Evolutionary conservation across 2,329 filamentous ascomycete genomes (phyloP).

Genomic region (Chaetomiaceae sp.): DNA sequence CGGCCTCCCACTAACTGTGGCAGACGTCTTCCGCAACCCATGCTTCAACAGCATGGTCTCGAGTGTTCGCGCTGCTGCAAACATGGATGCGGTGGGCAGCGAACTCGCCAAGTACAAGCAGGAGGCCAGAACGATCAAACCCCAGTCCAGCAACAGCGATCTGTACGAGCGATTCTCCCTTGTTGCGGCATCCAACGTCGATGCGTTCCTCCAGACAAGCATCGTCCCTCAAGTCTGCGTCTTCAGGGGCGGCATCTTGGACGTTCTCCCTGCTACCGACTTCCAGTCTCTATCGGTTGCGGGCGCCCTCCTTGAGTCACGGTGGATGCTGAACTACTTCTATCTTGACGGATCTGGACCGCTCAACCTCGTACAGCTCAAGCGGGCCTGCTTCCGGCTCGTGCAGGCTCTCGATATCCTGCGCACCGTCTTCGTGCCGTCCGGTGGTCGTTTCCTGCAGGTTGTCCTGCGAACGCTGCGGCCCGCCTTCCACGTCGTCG

Average conservation of each 20-base stretch:
- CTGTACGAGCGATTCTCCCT: conserved; percentile 25
- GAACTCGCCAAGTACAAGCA: background rate
- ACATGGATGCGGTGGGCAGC: background rate
- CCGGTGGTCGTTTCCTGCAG: conserved; percentile 22
- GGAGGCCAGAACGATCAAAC: background rate
- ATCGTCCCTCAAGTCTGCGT: conserved; percentile 25
- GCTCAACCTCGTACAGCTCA: conserved; percentile 18
- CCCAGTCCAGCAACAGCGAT: background rate
- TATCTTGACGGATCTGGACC: conserved; percentile 22
- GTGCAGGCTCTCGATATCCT: conserved; percentile 25
- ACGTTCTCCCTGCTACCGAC: conserved; percentile 27
- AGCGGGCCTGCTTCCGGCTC: conserved; percentile 21
- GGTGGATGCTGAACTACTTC: conserved; percentile 26
- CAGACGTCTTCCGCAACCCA: conserved; percentile 26
- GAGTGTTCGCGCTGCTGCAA: background rate
- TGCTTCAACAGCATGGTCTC: conserved; percentile 19
- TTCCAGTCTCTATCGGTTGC: conserved; percentile 26
- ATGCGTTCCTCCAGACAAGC: conserved; percentile 24
- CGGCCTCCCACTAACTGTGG: conserved; percentile 23
- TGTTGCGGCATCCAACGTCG: conserved; percentile 23
- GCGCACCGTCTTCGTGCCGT: conserved; percentile 25
- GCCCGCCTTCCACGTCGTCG: conserved; percentile 20
- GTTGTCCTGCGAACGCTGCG: conserved; percentile 23
- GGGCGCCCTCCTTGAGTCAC: conserved; percentile 20
- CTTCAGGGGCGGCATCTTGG: conserved; percentile 24